These are phyloP conservation scores for Malassezia pachydermatis DNA, from an alignment of 1,284 basidiomycete species.

Conservation along the genomic window DNA sequence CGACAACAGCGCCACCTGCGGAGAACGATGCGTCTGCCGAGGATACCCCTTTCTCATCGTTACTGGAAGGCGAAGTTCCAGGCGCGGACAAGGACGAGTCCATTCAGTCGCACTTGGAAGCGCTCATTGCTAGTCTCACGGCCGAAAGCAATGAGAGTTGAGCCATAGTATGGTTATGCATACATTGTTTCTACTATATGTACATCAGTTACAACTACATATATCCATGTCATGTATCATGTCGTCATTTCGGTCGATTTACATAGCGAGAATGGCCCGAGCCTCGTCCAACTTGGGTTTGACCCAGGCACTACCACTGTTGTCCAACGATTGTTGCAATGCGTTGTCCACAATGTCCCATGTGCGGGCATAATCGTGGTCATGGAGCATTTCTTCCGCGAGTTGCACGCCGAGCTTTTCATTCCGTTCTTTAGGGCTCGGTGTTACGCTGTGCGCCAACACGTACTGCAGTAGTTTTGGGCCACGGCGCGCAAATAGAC, in stretches of 20 bases:
- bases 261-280: conserved; percentile 19
- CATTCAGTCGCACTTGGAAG: conserved; percentile 30
- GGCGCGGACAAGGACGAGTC: conserved; percentile 19
- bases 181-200: background rate
- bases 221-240: background rate
- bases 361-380: conserved; percentile 8
- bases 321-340: conserved; percentile 30
- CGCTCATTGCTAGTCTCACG: conserved; percentile 29
- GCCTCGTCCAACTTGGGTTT: conserved; percentile 40
- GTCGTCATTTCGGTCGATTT: background rate
- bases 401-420: conserved; percentile 30
- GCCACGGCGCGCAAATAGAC: conserved; percentile 29
- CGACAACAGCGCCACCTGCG: too few species aligned
- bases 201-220: background rate
- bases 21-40: background rate
- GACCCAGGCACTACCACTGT: conserved; percentile 40
- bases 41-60: background rate
- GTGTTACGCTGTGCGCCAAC: conserved; percentile 30
- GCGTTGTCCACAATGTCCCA: conserved; percentile 20
- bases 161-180: background rate
- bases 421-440: conserved; percentile 21
- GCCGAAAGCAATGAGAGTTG: conserved; percentile 1
- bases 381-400: conserved; percentile 23
- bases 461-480: conserved; percentile 31
- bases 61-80: background rate